Base-by-base conservation (phyloP, 2,329 filamentous ascomycete genomes). In the Sporothrix mexicana region DNA sequence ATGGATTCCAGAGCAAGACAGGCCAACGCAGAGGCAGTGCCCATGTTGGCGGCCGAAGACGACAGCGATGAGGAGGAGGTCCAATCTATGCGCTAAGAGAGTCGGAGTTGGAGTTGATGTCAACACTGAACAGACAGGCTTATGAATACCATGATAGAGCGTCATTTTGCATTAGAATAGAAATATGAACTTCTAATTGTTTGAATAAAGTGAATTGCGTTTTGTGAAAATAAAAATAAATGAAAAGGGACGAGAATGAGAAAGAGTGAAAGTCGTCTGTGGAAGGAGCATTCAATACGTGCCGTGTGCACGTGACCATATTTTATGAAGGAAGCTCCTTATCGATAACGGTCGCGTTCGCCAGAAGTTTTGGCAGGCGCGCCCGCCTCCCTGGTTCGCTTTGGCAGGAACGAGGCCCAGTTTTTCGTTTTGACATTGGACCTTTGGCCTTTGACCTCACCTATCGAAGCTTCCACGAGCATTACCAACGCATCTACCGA, bases 11-110 rank as follows among this genome's bases (percentile, higher is more conserved):
- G 67, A 17, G 67, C n/a, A n/a, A 43, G 55, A 53, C 23, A 9
- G 15, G 30, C 30, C 30, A 36, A 5, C 30, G 30, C 20, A 1
- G 85, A 85, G 72, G 79, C 77, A 1, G 79, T 82, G 8, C 81
- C 82, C 0, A 85, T 86, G 82, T 76, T 85, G 57, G 77, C 79
- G 6, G 79, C 77, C 51, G 71, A 75, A 55, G 57, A 57, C 13
- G 74, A 76, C 6, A 64, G 51, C 13, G 72, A 74, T 9, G 75
- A 74, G 8, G 75, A 74, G 1, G 74, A 76, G 0, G 10, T 72
- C 25, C 45, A 25, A 13, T 57, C n/a, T 53, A 53, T 25, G n/a
- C 64, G 30, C 13, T 68, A 20, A 53, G 20, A 36, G 15, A 13
- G 41, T 20, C 4, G n/a, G 10, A 23, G 59, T 43, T 43, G 5